Percentiles rank a stretch among this genome's conserved stretches.
Evolutionary conservation across 2,329 filamentous ascomycete species (phyloP).

Genomic region (Aschersonia sp.): DNA sequence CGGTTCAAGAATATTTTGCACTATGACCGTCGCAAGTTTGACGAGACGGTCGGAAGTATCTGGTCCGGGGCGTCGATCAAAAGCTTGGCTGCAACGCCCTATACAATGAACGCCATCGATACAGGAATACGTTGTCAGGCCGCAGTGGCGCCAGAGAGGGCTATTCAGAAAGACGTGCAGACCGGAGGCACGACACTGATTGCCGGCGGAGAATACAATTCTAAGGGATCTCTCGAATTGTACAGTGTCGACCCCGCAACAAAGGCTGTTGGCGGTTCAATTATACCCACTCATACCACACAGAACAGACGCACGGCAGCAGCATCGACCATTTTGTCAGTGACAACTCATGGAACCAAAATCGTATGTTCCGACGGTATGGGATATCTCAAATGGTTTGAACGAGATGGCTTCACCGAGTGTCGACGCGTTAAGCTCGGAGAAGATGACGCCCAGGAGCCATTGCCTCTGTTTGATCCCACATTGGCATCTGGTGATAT

Average conservation of each 20-base stretch:
- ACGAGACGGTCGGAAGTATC: constrained; percentile 60
- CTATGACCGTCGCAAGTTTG: constrained; percentile 80
- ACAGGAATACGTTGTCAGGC: constrained; percentile 42
- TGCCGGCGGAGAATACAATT: constrained; percentile 81
- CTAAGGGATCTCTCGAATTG: constrained; percentile 79
- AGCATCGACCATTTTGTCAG: constrained; percentile 66
- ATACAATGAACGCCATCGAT: constrained; percentile 49
- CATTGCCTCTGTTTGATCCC: constrained; percentile 34
- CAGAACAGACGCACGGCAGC: constrained; percentile 78
- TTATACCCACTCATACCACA: constrained; percentile 33
- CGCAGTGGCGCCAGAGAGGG: constrained; percentile 38
- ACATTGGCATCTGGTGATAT: constrained; percentile 52
- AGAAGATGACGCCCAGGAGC: constrained; percentile 32
- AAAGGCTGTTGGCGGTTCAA: constrained; percentile 11
- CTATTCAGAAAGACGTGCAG: constrained; percentile 9
- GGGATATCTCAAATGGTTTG: constrained; percentile 79
- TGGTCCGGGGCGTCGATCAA: constrained; percentile 74
- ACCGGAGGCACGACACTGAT: constrained; percentile 35
- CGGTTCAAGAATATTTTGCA: constrained; percentile 79
- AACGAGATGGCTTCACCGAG: constrained; percentile 62
- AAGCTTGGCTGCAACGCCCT: constrained; percentile 54
- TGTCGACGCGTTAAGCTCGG: constrained; percentile 40
- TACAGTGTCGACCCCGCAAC: constrained; percentile 43
- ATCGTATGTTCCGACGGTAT: constrained; percentile 75
- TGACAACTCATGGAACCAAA: constrained; percentile 66